Conservation (phyloP, 257 asterid species). For the Handroanthus guayacan region DNA sequence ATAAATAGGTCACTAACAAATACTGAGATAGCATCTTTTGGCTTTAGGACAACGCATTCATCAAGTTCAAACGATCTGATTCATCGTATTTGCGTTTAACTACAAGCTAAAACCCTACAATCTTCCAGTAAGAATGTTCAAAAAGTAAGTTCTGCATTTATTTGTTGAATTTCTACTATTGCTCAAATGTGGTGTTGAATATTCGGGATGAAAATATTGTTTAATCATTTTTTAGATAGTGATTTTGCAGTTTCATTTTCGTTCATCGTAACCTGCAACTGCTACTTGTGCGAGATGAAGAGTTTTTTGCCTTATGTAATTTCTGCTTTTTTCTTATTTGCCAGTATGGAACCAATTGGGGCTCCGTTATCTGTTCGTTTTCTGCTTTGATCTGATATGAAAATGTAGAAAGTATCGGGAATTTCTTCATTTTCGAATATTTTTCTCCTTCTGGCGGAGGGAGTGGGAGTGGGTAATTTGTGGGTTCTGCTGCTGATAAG, state of each 20-base stretch:
- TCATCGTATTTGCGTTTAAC: conserved; percentile 19
- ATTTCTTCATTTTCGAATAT: background rate
- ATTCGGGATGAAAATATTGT: background rate
- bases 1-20: background rate
- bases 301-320: background rate
- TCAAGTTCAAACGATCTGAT: conserved; percentile 4
- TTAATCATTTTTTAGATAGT: background rate
- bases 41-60: conserved; percentile 11
- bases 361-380: conserved; percentile 6
- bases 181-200: background rate
- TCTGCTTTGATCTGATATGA: conserved; percentile 27
- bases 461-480: background rate
- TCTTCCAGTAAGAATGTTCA: conserved; percentile 61
- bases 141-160: conserved; percentile 57
- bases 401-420: background rate
- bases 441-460: background rate
- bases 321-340: background rate
- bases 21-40: background rate
- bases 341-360: background rate
- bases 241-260: background rate
- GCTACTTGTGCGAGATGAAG: conserved; percentile 8
- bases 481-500: conserved; percentile 8
- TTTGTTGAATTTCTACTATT: background rate
- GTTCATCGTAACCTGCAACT: background rate
- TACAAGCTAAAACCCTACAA: conserved; percentile 44